Conservation (phyloP, 768 basidiomycete genomes). For the Baorangia bicolor region DNA sequence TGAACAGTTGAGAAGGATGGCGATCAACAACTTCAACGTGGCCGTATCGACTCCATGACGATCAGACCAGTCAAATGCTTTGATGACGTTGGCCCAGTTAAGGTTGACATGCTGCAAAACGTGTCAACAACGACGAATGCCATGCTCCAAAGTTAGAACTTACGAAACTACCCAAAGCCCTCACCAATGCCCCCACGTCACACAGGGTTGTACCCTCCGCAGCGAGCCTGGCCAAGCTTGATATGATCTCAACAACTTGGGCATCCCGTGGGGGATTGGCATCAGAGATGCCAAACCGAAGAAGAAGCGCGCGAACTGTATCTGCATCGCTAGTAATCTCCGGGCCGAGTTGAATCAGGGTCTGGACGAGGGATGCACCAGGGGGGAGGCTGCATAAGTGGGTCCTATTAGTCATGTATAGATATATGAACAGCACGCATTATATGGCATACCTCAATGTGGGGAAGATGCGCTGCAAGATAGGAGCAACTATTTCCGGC, state of each 20-base stretch:
- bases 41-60: constrained; percentile 86
- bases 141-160: constrained; percentile 32
- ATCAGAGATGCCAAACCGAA: constrained; percentile 75
- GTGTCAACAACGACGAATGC: constrained; percentile 8
- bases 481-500: constrained; percentile 68
- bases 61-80: constrained; percentile 82
- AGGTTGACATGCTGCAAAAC: constrained; percentile 55
- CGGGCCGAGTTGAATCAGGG: constrained; percentile 72
- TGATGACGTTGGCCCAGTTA: constrained; percentile 81
- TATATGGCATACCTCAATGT: constrained; percentile 59
- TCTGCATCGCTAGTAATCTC: constrained; percentile 78
- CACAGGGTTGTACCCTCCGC: constrained; percentile 71
- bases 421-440: constrained; percentile 10
- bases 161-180: constrained; percentile 73
- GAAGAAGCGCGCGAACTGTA: constrained; percentile 63
- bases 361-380: constrained; percentile 70
- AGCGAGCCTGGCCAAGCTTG: constrained; percentile 63
- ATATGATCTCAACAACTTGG: constrained; percentile 70
- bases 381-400: constrained; percentile 53
- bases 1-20: constrained; percentile 80
- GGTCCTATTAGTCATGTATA: constrained; percentile 12
- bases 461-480: constrained; percentile 71
- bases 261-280: constrained; percentile 66
- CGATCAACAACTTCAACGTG: constrained; percentile 84
- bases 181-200: constrained; percentile 72